Evolutionary conservation across 495 filamentous ascomycete genomes (phyloP).

Genomic region (Letharia lupina): DNA sequence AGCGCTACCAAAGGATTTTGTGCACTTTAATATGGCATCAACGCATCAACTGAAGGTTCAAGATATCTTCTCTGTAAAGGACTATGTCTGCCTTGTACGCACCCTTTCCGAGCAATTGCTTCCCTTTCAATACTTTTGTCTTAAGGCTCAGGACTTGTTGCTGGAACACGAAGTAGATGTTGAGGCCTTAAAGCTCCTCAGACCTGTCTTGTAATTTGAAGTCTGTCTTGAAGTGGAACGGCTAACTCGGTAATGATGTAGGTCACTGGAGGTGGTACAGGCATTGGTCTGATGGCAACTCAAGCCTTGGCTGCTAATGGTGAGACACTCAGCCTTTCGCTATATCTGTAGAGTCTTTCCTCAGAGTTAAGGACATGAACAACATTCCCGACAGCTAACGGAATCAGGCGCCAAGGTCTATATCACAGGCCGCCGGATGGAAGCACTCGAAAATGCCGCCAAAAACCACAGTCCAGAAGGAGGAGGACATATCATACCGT

Average conservation of each 20-base stretch:
- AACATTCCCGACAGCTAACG: not conserved
- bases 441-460: conserved; percentile 26
- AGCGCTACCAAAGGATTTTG: not conserved
- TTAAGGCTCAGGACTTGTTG: not conserved
- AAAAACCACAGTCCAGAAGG: conserved; percentile 22
- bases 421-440: conserved; percentile 26
- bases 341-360: not conserved
- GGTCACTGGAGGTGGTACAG: conserved; percentile 27
- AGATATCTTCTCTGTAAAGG: conserved; percentile 53
- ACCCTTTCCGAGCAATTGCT: not conserved
- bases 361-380: not conserved
- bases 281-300: conserved; percentile 34
- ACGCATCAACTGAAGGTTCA: conserved; percentile 42
- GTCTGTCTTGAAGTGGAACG: not conserved
- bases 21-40: conserved; percentile 35
- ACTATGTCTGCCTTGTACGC: conserved; percentile 50
- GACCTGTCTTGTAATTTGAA: not conserved
- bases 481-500: conserved; percentile 26
- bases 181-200: not conserved
- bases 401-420: conserved; percentile 27
- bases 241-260: not conserved
- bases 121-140: not conserved
- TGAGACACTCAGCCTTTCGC: not conserved
- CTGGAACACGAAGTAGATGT: too few relatives aligned
- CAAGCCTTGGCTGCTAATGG: conserved; percentile 28